A percentile compares a stretch with the other conserved stretches of the same genome.
Conservation (phyloP, 352 stramenopile genomes). For the Plasmopara muralis region DNA sequence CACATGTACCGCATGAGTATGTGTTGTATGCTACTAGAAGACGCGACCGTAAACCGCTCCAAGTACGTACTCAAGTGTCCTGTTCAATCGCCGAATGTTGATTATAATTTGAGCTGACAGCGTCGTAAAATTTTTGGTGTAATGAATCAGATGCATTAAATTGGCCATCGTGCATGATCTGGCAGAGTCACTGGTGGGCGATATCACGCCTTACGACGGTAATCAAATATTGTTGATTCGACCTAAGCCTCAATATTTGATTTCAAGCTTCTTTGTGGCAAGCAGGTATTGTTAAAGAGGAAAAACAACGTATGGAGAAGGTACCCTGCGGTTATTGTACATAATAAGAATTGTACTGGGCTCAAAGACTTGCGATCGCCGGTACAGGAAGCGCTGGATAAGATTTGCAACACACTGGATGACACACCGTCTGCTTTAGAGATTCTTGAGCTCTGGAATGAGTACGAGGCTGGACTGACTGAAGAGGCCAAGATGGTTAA, state of each 20-base stretch:
- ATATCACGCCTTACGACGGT: constrained; percentile 90
- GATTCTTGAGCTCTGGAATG: constrained; percentile 75
- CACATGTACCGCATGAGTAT: constrained; percentile 92
- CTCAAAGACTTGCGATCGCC: neutral
- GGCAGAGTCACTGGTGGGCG: constrained; percentile 88
- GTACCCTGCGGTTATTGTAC: constrained; percentile 10
- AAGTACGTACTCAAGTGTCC: constrained; percentile 28
- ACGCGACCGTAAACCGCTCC: constrained; percentile 54
- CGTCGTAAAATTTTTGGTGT: constrained; percentile 1
- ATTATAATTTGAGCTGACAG: neutral
- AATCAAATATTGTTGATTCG: neutral
- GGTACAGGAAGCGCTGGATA: constrained; percentile 51
- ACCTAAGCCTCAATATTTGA: neutral
- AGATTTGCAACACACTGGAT: constrained; percentile 56
- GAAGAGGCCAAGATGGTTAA: constrained; percentile 88
- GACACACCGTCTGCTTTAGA: constrained; percentile 45
- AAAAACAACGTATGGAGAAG: constrained; percentile 89
- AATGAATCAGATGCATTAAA: constrained; percentile 63
- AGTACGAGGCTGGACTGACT: constrained; percentile 81
- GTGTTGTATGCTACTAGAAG: constrained; percentile 86
- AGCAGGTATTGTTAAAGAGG: constrained; percentile 76
- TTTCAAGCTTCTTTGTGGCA: neutral
- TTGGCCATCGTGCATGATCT: constrained; percentile 93
- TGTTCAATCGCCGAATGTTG: too few species aligned
- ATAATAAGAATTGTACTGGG: neutral